Base-by-base conservation (phyloP, 192 early-diverging fungal species). In the Spizellomyces punctatus region DNA sequence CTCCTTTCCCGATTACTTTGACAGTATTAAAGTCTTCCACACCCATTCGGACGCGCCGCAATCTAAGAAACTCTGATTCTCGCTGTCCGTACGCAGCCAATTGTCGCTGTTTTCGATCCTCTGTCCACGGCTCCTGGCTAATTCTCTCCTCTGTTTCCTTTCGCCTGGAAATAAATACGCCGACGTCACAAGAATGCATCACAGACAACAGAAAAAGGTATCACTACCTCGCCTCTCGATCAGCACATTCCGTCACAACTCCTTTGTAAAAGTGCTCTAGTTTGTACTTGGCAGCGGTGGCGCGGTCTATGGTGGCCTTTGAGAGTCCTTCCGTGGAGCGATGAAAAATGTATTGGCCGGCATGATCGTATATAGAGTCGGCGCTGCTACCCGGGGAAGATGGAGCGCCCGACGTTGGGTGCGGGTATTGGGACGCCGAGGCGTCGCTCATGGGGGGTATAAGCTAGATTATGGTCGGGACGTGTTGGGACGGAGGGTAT, bases 1-100 rank as follows among this genome's bases (percentile, higher is more conserved):
- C 98, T 45, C 98, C 98, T 56, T 94, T 95, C 0, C 98, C 98
- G 78, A 99, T 99, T 12, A 99, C 96, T 80, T 95, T 93, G 71
- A 99, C 87, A 16, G 98, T 99, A 41, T 83, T 76, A 79, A 99
- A 99, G 81, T 99, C 97, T 48, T 89, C 88, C 6, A 96, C 86
- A 19, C 94, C 91, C 52, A 99, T 76, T 67, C 86, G 74, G 5
- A 93, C 94, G 50, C 98, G 86, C 45, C 96, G 86, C 49, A 99
- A 81, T 58, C 98, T 88, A 76, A 98, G 82, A 77, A 95, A 99
- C 66, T 95, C 91, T 42, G 93, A 93, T 74, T 99, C 98, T 70
- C 95, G 96, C 61, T 90, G 79, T 5, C 94, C 93, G 9, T 94
- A 79, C 19, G 84, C 84, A 42, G 76, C 76, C 74, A 97, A 73